Base-by-base conservation (phyloP, 306 rosid species). In the Quercus engelmannii region DNA sequence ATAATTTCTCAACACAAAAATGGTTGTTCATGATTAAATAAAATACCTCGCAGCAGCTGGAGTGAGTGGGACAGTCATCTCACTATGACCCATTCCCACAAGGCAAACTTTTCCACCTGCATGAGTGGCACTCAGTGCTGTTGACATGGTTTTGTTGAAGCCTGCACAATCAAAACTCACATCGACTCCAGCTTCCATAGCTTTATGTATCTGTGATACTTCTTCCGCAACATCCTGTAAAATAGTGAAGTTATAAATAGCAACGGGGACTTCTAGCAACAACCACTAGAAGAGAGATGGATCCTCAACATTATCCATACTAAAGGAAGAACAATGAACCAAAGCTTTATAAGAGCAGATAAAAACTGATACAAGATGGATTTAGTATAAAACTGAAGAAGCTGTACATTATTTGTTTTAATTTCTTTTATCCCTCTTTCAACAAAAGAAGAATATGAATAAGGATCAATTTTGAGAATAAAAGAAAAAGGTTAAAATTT, bases 41-140 rank as follows among this genome's bases (percentile, higher is more conserved):
- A 30, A 74, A 63, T 86, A 89, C 97, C 98, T 90, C 28, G 91
- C 94, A 77, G 97, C 90, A 79, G 96, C 92, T 31, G 93, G 85
- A 25, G 96, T 87, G 82, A 92, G 92, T 62, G 98, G 96, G 70
- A 91, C 87, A 33, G 97, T 94, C 98, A 89, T 92, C 78, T 88
- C 92, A 2, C 78, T 76, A 51, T 89, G 93, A 18, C 94, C 98
- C 93, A 94, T 89, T 81, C 97, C 97, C 19, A 94, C 93, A 1
- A 94, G 87, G 87, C 98, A 94, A 77, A 94, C 96, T 86, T 89
- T 94, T 63, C 97, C 96, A 15, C 98, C 97, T 8, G 94, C 55
- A 77, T 75, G 80, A 41, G 97, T 92, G 52, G 93, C 98, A 28
- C 69, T 73, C 84, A 92, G 74, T 10, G 96, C 97, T 28, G 96